Conservation (phyloP, 2,329 filamentous ascomycete species). For the Scedosporium boydii region DNA sequence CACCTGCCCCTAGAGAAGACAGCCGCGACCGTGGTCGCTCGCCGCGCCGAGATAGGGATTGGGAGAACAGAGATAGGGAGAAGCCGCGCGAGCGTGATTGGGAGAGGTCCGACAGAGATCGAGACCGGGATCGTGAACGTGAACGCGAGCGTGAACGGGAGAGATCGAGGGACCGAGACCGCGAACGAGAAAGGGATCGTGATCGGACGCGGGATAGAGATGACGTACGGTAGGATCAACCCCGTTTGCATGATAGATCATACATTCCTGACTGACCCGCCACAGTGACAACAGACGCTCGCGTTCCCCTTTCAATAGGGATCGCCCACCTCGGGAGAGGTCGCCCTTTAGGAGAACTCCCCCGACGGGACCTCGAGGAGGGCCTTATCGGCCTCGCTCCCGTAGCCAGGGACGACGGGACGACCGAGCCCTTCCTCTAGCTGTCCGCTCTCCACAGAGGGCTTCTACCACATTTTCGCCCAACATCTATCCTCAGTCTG, state of each 20-base stretch:
- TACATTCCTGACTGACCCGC: slow-evolving; percentile 14
- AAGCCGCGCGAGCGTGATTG: slow-evolving; percentile 12
- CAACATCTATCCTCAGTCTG: slow-evolving; percentile 38
- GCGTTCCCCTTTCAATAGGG: slow-evolving; percentile 41
- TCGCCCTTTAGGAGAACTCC: slow-evolving; percentile 28
- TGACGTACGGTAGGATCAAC: slow-evolving; percentile 16
- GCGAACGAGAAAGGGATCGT: slow-evolving; percentile 26
- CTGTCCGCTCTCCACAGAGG: slow-evolving; percentile 30
- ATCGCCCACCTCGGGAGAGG: slow-evolving; percentile 27
- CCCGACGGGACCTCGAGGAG: slow-evolving; percentile 24
- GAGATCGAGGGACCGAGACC: slow-evolving; percentile 19
- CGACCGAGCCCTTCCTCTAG: slow-evolving; percentile 32
- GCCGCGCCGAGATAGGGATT: slow-evolving; percentile 20
- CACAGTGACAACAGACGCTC: slow-evolving; percentile 40
- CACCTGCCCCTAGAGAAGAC: slow-evolving; percentile 24
- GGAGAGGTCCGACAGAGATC: slow-evolving; percentile 17
- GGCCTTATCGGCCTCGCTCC: slow-evolving; percentile 43
- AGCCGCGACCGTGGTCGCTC: slow-evolving; percentile 29
- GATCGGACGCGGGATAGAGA: slow-evolving; percentile 15
- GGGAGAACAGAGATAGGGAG: slow-evolving; percentile 18
- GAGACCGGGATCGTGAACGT: background rate
- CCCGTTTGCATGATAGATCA: background rate
- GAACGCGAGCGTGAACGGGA: slow-evolving; percentile 15
- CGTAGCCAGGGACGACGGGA: slow-evolving; percentile 40
- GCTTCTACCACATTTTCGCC: slow-evolving; percentile 38